Evolutionary conservation across 495 filamentous ascomycete species (phyloP).

Genomic region (Neurospora sp.): DNA sequence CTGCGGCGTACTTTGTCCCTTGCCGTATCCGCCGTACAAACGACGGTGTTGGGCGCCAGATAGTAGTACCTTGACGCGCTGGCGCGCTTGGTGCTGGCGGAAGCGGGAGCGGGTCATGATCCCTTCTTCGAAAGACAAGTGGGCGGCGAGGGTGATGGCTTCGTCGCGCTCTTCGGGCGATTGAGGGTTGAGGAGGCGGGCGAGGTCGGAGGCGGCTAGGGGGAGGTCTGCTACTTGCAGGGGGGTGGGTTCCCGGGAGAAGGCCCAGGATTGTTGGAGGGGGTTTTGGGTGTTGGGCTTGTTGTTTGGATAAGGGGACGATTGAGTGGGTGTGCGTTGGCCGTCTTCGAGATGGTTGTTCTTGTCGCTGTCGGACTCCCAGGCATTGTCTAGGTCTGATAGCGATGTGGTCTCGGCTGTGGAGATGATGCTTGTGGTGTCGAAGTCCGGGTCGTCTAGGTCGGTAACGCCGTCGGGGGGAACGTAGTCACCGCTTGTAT

Average conservation of each 20-base stretch:
- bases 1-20: not conserved
- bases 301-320: conserved; percentile 15
- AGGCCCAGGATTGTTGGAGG: not conserved
- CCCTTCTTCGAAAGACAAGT: conserved; percentile 50
- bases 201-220: conserved; percentile 58
- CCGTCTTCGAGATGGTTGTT: conserved; percentile 35
- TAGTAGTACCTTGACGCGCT: conserved; percentile 56
- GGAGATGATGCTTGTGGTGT: conserved; percentile 70
- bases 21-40: conserved; percentile 1
- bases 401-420: conserved; percentile 22
- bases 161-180: conserved; percentile 68
- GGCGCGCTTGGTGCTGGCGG: conserved; percentile 50
- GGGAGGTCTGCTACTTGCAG: conserved; percentile 41
- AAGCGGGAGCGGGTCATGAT: conserved; percentile 77
- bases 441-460: conserved; percentile 47
- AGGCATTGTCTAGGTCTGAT: conserved; percentile 30
- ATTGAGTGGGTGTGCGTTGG: conserved; percentile 65
- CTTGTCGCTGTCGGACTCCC: conserved; percentile 39
- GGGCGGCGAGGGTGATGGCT: conserved; percentile 72
- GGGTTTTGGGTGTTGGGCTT: not conserved
- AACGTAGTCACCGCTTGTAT: conserved; percentile 62
- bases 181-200: conserved; percentile 74
- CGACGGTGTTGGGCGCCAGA: conserved; percentile 23
- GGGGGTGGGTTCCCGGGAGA: conserved; percentile 49
- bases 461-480: conserved; percentile 17